phyloP scores from a whole-genome alignment of 352 stramenopile species.

The Globisporangium canariense region DNA sequence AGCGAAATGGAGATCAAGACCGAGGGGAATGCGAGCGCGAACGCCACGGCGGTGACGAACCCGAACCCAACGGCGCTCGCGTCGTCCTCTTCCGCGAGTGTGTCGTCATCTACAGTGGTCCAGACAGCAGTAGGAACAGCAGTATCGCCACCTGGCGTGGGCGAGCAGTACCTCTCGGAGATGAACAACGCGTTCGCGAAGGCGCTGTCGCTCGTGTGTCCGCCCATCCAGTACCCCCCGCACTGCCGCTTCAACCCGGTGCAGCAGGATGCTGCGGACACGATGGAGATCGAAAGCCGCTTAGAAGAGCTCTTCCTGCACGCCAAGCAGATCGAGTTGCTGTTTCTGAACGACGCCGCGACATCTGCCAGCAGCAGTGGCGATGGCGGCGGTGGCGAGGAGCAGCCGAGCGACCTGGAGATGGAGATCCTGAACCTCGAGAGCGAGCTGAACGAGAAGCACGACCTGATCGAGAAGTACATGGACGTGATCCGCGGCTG shows the following conservation, averaged over 20 bases:
- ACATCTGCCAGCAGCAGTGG: background rate
- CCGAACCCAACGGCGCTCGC: conserved; percentile 8
- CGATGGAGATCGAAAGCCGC: conserved; percentile 59
- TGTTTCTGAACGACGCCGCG: conserved; percentile 52
- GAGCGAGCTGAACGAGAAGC: conserved; percentile 75
- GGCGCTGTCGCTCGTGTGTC: conserved; percentile 69
- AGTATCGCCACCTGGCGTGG: conserved; percentile 9
- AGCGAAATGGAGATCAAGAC: conserved; percentile 17
- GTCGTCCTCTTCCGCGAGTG: background rate
- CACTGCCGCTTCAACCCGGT: conserved; percentile 84
- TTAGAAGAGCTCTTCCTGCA: conserved; percentile 79
- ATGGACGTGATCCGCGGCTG: conserved; percentile 76
- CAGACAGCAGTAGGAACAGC: background rate
- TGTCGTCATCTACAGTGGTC: background rate
- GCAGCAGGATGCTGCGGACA: conserved; percentile 74
- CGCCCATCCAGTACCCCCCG: conserved; percentile 79
- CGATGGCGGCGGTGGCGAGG: conserved; percentile 3
- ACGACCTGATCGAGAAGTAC: conserved; percentile 85
- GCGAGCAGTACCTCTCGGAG: conserved; percentile 42
- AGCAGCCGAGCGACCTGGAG: conserved; percentile 58
- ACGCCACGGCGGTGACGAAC: conserved; percentile 14
- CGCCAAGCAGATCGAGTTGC: conserved; percentile 78
- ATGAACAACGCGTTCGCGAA: conserved; percentile 81
- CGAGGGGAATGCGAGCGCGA: conserved; percentile 8
- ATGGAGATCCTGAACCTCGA: conserved; percentile 74